Evolutionary conservation across 495 filamentous ascomycete genomes (phyloP).

Genomic region (Penicillium paxilli): DNA sequence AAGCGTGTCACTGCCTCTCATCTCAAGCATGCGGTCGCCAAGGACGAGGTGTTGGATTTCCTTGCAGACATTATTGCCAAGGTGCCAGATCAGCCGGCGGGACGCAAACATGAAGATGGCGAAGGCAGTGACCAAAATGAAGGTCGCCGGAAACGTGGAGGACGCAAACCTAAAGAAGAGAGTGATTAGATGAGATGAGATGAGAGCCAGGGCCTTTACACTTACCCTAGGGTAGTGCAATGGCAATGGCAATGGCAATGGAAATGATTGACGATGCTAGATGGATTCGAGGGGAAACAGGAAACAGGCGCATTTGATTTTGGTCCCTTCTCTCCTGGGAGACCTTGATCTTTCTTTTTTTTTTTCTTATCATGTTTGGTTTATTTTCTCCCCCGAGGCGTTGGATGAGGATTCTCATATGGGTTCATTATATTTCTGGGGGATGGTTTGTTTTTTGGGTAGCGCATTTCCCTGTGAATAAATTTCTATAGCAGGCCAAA

Average conservation of each 20-base stretch:
- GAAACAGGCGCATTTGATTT: constrained; percentile 23
- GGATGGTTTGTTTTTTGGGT: neutral
- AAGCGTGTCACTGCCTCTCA: constrained; percentile 89
- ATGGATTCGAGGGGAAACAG: constrained; percentile 20
- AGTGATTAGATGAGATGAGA: constrained; percentile 43
- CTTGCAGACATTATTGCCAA: constrained; percentile 86
- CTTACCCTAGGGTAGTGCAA: too few relatives aligned
- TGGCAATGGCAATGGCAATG: constrained; percentile 2
- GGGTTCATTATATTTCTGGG: neutral
- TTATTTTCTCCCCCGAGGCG: constrained; percentile 19
- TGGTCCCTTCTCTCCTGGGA: neutral
- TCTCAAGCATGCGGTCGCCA: constrained; percentile 83
- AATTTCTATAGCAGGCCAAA: constrained; percentile 5
- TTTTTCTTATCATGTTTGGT: constrained; percentile 2
- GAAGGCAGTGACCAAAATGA: constrained; percentile 53
- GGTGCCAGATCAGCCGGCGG: constrained; percentile 68
- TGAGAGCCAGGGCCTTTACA: too few relatives aligned
- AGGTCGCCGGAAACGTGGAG: constrained; percentile 47
- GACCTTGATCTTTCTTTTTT: constrained; percentile 7
- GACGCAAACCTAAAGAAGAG: constrained; percentile 50
- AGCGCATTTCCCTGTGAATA: constrained; percentile 41
- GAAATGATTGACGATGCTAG: constrained; percentile 28
- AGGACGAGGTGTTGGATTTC: constrained; percentile 91
- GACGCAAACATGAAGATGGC: constrained; percentile 52
- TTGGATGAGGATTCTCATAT: constrained; percentile 28